A percentile compares a stretch with the other conserved stretches of the same genome.
These are phyloP conservation scores for Adansonia rubrostipa DNA, from an alignment of 441 rosid genomes.

Conservation along the genomic window DNA sequence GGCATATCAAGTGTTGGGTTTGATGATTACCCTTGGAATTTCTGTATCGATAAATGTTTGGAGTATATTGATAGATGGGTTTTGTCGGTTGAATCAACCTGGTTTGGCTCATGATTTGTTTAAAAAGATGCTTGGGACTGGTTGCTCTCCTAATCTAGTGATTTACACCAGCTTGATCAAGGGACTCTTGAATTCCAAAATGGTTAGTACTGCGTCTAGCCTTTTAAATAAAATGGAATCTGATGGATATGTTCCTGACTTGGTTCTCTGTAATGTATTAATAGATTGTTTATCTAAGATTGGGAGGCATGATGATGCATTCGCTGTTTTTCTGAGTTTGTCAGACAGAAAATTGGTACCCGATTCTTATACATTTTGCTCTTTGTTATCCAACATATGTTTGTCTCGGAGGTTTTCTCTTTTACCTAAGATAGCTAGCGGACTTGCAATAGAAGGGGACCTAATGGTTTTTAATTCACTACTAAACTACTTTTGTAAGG, in stretches of 20 bases:
- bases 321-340: constrained; percentile 39
- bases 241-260: constrained; percentile 55
- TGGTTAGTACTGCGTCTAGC: constrained; percentile 49
- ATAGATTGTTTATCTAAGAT: constrained; percentile 57
- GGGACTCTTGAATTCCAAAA: constrained; percentile 52
- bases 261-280: constrained; percentile 66
- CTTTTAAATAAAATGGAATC: constrained; percentile 47
- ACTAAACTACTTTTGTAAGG: constrained; percentile 55
- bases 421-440: constrained; percentile 35
- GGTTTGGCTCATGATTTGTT: constrained; percentile 50
- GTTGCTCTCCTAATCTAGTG: constrained; percentile 64
- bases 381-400: constrained; percentile 54
- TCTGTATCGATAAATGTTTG: constrained; percentile 57
- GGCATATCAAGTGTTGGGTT: constrained; percentile 57
- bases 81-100: constrained; percentile 46
- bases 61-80: constrained; percentile 57
- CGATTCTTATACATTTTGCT: constrained; percentile 66
- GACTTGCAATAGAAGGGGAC: constrained; percentile 46
- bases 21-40: constrained; percentile 54
- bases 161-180: constrained; percentile 67
- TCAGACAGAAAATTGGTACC: constrained; percentile 44
- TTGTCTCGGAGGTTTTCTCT: constrained; percentile 44
- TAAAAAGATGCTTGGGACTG: constrained; percentile 56
- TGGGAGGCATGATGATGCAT: constrained; percentile 50
- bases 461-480: constrained; percentile 60